Evolutionary conservation across 805 yeast genomes (phyloP), one percentile per base, ranked within the genome.

Genomic region (Candida vaughaniae): DNA sequence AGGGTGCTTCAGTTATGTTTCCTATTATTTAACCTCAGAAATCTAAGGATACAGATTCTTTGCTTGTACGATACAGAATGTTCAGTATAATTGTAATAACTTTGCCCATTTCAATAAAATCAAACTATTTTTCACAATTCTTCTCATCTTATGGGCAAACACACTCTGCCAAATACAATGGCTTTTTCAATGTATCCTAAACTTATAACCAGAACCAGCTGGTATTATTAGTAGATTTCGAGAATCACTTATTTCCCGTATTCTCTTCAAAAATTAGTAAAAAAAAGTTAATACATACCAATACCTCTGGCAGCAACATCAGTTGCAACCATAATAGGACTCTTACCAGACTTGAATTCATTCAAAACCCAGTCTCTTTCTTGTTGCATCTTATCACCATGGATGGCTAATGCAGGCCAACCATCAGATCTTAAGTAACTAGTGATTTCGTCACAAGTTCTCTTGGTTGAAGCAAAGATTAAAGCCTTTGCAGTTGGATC

Each of bases 261-360:
- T 20, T 20, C 23, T 10, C 23, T 20, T 11, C 26, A 25, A 33
- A 27, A 25, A 22, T 17, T 29, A 32, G 35, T 25, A 16, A 25
- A 27, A 33, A 11, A 25, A 25, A 25, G 9, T 26, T 26, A 23
- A 60, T 64, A 86, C 96, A 69, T 87, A 88, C 96, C 97, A 73
- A 93, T 89, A 81, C 99, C 99, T 78, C 99, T 86, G 51, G 99
- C 96, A 47, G 99, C 99, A 64, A 93, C 99, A 68, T 93, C 99
- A 48, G 99, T 93, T 46, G 99, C 99, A 62, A 90, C 96, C 97
- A 93, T 89, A 58, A 93, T 83, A 49, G 96, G 96, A 38, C 95
- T 81, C 66, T 82, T 85, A 55, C 98, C 98, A 43, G 78, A 60
- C 77, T 85, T 86, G 75, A 93, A 93, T 70, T 91, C 96, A 52